Percentiles rank a stretch among this genome's conserved stretches.
Conservation (phyloP, 163 green algal genomes). For the Prototheca cutis region DNA sequence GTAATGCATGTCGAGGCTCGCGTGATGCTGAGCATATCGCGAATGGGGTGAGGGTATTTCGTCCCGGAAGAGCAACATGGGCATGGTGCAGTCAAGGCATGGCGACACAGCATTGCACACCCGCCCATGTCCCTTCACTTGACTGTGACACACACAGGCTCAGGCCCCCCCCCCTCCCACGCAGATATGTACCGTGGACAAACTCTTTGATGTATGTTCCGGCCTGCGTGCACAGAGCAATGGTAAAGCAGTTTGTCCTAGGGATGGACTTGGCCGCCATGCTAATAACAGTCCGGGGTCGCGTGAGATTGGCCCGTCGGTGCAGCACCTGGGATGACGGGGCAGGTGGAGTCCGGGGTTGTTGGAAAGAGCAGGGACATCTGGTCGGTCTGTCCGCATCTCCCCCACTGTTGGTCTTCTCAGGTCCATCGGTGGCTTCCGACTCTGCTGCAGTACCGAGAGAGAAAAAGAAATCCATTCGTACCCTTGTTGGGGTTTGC, state of each 20-base stretch:
- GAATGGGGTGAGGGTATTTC: no score
- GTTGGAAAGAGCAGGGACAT: background rate
- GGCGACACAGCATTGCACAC: background rate
- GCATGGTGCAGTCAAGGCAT: background rate
- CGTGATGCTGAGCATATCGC: no score
- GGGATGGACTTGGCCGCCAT: constrained; percentile 20
- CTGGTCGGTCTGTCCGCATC: background rate
- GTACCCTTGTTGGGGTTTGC: constrained; percentile 62
- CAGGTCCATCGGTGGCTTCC: background rate
- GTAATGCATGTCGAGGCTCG: background rate
- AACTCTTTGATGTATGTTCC: constrained; percentile 87
- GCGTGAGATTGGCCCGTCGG: constrained; percentile 46
- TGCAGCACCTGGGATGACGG: constrained; percentile 47
- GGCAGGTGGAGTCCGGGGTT: background rate
- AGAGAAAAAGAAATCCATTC: background rate
- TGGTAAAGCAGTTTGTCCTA: constrained; percentile 14
- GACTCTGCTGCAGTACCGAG: background rate
- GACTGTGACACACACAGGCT: no score
- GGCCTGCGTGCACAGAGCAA: constrained; percentile 43
- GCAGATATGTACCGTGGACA: constrained; percentile 37
- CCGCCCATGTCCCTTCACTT: no score
- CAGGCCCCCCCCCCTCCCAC: no score
- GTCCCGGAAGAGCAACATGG: background rate
- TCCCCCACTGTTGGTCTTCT: background rate
- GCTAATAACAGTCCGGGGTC: constrained; percentile 26